These are phyloP conservation scores for Lecanicillium sp. DNA, from an alignment of 2,329 filamentous ascomycete species.

Conservation along the genomic window DNA sequence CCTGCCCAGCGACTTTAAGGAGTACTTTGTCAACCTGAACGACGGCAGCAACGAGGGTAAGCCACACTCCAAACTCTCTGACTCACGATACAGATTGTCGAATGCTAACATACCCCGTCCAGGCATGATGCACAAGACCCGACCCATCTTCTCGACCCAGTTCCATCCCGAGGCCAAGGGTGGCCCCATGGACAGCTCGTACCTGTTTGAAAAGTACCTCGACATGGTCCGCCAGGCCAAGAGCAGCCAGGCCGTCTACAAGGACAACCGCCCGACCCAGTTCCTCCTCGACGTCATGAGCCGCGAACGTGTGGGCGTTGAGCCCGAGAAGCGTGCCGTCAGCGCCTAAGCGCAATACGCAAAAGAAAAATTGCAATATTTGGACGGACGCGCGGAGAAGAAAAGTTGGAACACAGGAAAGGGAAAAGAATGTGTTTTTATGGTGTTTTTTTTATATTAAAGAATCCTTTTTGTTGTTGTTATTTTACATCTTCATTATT, in stretches of 20 bases:
- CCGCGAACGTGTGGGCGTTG: slow-evolving; percentile 91
- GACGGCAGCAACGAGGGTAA: slow-evolving; percentile 89
- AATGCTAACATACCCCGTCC: no score
- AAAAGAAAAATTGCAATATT: background rate
- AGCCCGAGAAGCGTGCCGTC: slow-evolving; percentile 34
- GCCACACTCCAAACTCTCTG: no score
- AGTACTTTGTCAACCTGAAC: slow-evolving; percentile 98
- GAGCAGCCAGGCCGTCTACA: slow-evolving; percentile 67
- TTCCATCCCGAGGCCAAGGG: slow-evolving; percentile 99
- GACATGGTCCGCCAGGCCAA: slow-evolving; percentile 87
- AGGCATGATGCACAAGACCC: slow-evolving; percentile 88
- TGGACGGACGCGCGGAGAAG: no score
- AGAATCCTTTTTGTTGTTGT: background rate
- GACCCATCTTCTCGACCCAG: slow-evolving; percentile 96
- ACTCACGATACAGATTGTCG: slow-evolving; percentile 9
- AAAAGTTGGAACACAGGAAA: background rate
- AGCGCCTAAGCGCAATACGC: background rate
- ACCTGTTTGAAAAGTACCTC: slow-evolving; percentile 94
- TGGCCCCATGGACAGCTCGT: slow-evolving; percentile 89
- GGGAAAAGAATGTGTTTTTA: background rate
- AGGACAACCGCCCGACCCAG: slow-evolving; percentile 81
- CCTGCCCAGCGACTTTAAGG: slow-evolving; percentile 81
- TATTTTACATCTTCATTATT: background rate
- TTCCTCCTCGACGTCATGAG: slow-evolving; percentile 84
- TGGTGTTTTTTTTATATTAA: background rate